Conservation (phyloP, 805 yeast species). For the Lachancea mirantina region DNA sequence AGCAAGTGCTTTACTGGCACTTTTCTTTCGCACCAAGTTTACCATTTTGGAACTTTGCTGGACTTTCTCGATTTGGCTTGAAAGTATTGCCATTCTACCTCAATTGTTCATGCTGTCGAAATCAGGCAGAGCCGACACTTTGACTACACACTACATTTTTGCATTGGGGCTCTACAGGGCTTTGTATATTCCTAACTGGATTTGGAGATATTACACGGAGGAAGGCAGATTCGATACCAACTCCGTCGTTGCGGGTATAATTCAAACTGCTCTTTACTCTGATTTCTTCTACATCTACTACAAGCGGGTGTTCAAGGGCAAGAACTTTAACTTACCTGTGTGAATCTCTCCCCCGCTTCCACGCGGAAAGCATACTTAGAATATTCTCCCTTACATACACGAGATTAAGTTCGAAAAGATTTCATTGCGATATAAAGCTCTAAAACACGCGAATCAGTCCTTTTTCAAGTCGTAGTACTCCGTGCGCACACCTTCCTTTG, state of each 20-base stretch:
- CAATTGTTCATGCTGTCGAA: slow-evolving; percentile 86
- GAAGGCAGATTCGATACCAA: slow-evolving; percentile 55
- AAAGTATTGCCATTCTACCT: slow-evolving; percentile 85
- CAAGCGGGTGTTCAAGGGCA: slow-evolving; percentile 68
- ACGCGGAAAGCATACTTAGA: not conserved
- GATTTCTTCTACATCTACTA: slow-evolving; percentile 95
- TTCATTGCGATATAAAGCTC: not conserved
- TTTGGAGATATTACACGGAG: slow-evolving; percentile 69
- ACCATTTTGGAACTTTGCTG: slow-evolving; percentile 60
- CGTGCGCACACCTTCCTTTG: slow-evolving; percentile 84
- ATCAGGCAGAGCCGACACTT: slow-evolving; percentile 78
- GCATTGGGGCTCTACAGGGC: slow-evolving; percentile 89
- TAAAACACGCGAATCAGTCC: slow-evolving; percentile 43
- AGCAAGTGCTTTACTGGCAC: slow-evolving; percentile 50
- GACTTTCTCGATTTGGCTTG: slow-evolving; percentile 91
- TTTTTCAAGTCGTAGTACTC: slow-evolving; percentile 82
- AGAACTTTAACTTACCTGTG: slow-evolving; percentile 64
- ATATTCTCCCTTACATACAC: slow-evolving; percentile 1
- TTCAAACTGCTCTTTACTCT: slow-evolving; percentile 84
- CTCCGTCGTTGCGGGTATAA: slow-evolving; percentile 68
- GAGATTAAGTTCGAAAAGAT: slow-evolving; percentile 1
- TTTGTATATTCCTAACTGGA: slow-evolving; percentile 90
- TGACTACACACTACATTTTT: slow-evolving; percentile 89
- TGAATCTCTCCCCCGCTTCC: slow-evolving; percentile 2
- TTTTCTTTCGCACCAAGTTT: slow-evolving; percentile 63